Base-by-base conservation (phyloP, 148 eudicot genomes). In the Camellia japonica region DNA sequence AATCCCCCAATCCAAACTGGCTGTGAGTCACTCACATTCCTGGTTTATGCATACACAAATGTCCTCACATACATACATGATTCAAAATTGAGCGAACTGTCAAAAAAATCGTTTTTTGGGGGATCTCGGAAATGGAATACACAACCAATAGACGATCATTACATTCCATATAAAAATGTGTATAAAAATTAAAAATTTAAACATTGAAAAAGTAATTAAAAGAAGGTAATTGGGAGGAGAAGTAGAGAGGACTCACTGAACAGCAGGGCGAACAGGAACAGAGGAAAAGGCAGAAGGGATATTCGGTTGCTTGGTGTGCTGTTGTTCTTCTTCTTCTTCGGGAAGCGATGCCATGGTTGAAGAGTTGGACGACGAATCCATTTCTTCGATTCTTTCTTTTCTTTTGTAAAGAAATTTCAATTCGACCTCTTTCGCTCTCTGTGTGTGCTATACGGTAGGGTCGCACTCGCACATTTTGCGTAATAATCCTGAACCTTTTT, bases 261-360 rank as follows among this genome's bases (percentile, higher is more conserved):
- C 68, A 15, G 88, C 82, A 55, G 88, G 88, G 58, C 88, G 88
- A 78, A 11, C 59, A 51, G 88, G 88, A 30, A 56, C 70, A 38
- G 84, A 75, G 10, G 82, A 64, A 78, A 83, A 86, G 6, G 84
- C 86, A 30, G 88, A 86, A 9, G 83, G 73, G 51, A 61, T 23
- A 41, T 41, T 63, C 6, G 62, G 7, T 20, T 49, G 76, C 18
- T 23, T 58, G 59, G 58, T 72, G 13, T 74, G 71, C 54, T 71
- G 62, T 46, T 54, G 58, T 9, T 59, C 13, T 47, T 78, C 84
- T 8, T 55, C 77, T 47, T 85, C 87, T 79, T 85, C 87, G n/a
- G 87, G 84, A 68, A 85, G 73, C 18, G 87, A 69, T 1, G 73
- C 55, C 69, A 82, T 73, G 72, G 78, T 75, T n/a, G 87, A 81